Evolutionary conservation across 2,329 filamentous ascomycete species (phyloP).

Genomic region (Epichloe hybrida): DNA sequence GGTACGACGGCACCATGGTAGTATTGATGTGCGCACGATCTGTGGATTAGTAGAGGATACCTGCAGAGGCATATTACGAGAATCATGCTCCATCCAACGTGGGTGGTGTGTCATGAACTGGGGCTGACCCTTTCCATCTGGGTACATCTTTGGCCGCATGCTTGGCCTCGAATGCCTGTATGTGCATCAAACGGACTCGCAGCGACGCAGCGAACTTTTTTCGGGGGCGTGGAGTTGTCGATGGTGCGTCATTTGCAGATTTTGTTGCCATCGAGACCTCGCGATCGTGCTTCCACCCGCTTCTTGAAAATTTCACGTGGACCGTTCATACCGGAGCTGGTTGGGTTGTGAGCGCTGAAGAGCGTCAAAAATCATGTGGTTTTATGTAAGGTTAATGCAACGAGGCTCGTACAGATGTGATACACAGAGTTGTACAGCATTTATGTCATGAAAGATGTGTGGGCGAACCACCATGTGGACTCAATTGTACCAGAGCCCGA

Average conservation of each 20-base stretch:
- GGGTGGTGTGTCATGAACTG: background rate
- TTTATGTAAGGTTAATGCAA: background rate
- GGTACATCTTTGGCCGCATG: constrained; percentile 4
- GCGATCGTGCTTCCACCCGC: background rate
- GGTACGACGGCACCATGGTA: background rate
- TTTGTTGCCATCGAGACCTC: background rate
- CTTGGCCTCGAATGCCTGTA: constrained; percentile 1
- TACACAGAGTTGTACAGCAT: background rate
- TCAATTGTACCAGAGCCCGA: background rate
- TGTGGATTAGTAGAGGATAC: background rate
- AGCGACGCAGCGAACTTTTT: background rate
- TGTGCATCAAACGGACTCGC: background rate
- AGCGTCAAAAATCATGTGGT: background rate
- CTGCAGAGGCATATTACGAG: background rate
- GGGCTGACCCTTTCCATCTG: constrained; percentile 1
- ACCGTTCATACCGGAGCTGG: background rate
- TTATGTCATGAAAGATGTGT: background rate
- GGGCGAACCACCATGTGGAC: background rate
- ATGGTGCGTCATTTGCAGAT: background rate
- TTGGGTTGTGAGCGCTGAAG: background rate
- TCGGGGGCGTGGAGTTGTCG: background rate
- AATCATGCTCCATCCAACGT: background rate
- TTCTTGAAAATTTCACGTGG: background rate
- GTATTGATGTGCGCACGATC: background rate
- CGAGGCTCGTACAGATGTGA: background rate